Evolutionary conservation across 768 basidiomycete genomes (phyloP).

Genomic region (Psilocybe subaeruginosa): DNA sequence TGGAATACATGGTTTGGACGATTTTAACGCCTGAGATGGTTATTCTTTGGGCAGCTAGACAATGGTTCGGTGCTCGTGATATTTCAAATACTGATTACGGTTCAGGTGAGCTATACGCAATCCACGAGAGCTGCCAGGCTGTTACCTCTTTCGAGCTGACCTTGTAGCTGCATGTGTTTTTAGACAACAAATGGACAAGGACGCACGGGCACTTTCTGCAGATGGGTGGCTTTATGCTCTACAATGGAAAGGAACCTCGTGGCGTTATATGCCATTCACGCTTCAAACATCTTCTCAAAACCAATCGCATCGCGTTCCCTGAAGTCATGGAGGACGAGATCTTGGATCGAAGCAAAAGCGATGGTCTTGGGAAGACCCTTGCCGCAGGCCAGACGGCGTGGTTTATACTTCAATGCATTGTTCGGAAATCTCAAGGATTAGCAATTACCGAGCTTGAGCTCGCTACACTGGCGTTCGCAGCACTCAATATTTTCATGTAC

Average conservation of each 20-base stretch:
- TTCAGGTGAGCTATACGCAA: neutral
- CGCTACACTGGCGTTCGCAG: constrained; percentile 32
- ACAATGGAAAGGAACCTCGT: neutral
- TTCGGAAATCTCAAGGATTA: constrained; percentile 22
- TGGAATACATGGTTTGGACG: constrained; percentile 16
- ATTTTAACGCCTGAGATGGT: constrained; percentile 28
- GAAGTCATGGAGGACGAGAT: constrained; percentile 8
- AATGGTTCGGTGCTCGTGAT: constrained; percentile 19
- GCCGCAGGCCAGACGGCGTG: constrained; percentile 31
- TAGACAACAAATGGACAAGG: constrained; percentile 5
- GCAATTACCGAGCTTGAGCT: constrained; percentile 35
- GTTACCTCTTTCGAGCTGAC: too few relatives aligned
- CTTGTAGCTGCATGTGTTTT: too few relatives aligned
- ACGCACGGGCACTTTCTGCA: constrained; percentile 14
- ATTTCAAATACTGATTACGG: constrained; percentile 6
- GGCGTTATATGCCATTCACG: constrained; percentile 12
- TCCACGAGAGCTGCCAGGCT: too few relatives aligned
- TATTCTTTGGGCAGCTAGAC: constrained; percentile 23
- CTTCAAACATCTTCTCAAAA: neutral
- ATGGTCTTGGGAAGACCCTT: constrained; percentile 31
- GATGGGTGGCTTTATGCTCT: constrained; percentile 17
- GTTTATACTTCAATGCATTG: constrained; percentile 32
- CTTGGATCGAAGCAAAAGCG: constrained; percentile 22
- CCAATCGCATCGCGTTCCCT: constrained; percentile 5
- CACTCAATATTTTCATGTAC: constrained; percentile 29